Evolutionary conservation across 805 yeast species (phyloP), one percentile per base, ranked within the genome.

Genomic region (Yarrowia sp.): DNA sequence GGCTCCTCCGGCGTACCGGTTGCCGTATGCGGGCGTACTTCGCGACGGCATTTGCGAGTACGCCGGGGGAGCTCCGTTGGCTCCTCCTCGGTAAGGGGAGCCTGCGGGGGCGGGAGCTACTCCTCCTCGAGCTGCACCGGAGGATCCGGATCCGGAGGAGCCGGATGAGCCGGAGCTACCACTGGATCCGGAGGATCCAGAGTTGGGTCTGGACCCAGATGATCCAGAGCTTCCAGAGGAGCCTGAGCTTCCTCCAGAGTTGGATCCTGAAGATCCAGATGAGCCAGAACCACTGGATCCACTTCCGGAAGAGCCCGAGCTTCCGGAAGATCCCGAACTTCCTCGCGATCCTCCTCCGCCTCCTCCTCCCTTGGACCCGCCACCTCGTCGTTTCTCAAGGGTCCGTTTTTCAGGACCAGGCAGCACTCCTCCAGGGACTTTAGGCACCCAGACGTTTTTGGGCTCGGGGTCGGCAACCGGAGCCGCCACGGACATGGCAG

Each of bases 1-100:
- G 10, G 68, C 65, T 9, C 68, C 68, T 18, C 68, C 68, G 51
- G 47, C 55, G 57, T 66, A 66, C 5, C 47, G 45, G 57, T 57
- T 48, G n/a, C 65, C 61, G 43, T 45, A 44, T 11, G 58, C 51
- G 14, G 66, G 66, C 18, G 64, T 8, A n/a, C 35, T 33, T 35
- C 64, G 39, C n/a, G 66, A 61, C 17, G 64, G 66, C 33, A 36
- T 35, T 14, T 57, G 47, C 13, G 65, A 63, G 64, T 42, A 42
- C 4, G 65, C 39, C 6, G 50, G 50, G 15, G 64, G 64, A 9
- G 66, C 43, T 13, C 57, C 50, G 28, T 43, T 35, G 15, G 65
- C 47, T 10, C 50, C 44, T 28, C 39, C 43, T 43, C 65, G 36
- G 43, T 35, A 60, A 31, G 45, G 42, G 7, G 65, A 60, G 1